Evolutionary conservation across 2,329 filamentous ascomycete genomes (phyloP), one percentile per base, ranked within the genome.

Genomic region (Ceratocystis papillata): DNA sequence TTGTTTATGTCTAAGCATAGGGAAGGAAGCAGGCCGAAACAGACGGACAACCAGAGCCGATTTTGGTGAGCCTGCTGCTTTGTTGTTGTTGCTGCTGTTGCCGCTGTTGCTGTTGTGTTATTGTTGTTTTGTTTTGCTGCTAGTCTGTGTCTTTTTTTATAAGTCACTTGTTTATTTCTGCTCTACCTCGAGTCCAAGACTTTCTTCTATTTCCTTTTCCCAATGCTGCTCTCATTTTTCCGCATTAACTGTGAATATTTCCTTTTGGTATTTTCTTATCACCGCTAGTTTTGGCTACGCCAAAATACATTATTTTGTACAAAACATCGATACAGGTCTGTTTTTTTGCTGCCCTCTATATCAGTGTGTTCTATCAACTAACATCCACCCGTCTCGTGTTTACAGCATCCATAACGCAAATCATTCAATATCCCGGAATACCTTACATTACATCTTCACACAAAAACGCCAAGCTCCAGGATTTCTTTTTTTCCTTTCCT

Each of bases 21-120:
- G 25, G 28, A 37, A 33, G 28, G 53, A 33, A 59, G 53, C 12
- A 59, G 53, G n/a, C 3, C 22, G n/a, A 50, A 50, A 50, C n/a
- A 50, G n/a, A 50, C 12, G 7, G n/a, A 25, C 48, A 53, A 25
- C 48, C 20, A 53, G 20, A 53, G 8, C 20, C 20, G 20, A 8
- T 25, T 53, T 28, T 53, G 48, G 48, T 10, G 48, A 53, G 48
- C 48, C 12, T 37, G 37, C 37, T 41, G 37, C 37, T 41, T 41
- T 41, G 37, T 53, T 53, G 20, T 48, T 5, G 28, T 28, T 28
- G 28, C 28, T 5, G 28, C 5, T 28, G 28, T 5, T 5, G 28
- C 28, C 5, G 28, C 28, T 10, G 20, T 17, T 20, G 48, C 10
- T 7, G 20, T 17, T 33, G 59, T 79, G 8, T 28, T 50, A 20